Base-by-base conservation (phyloP, 2,329 filamentous ascomycete species). In the Penicillium sp. region DNA sequence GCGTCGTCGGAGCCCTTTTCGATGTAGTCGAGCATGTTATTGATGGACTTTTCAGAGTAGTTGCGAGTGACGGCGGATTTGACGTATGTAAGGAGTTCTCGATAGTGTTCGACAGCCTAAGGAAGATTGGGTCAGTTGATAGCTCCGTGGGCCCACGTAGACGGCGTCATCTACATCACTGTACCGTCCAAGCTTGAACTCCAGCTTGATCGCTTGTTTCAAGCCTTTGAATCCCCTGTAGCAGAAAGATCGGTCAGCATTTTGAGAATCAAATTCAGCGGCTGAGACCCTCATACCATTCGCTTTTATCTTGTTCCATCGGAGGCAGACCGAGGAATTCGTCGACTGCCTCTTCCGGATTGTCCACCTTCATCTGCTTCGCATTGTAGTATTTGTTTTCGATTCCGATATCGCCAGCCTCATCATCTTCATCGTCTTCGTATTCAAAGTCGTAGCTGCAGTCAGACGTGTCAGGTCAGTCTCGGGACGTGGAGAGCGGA, bases 301-400 rank as follows among this genome's bases (percentile, higher is more conserved):
- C 94, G 63, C 92, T 92, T 81, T 98, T 99, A 76, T 97, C 92
- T 58, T 88, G 81, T 78, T 99, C 94, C 50, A 97, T 78, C 15
- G 86, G 83, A 5, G 92, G 93, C 65, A 99, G 90, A 35, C 88
- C 91, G n/a, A 98, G 82, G 72, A 99, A 99, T 76, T 98, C 94
- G 38, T 89, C 88, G 59, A 99, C 91, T 1, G 95, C 95, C 70
- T 92, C 92, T 72, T 95, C 88, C 0, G 94, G 93, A 61, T 93
- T 92, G 65, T 89, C 89, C 47, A 84, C 84, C 83, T 98, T 99
- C 76, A 96, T 89, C 81, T 98, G 94, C 81, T 99, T 99, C 47
- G 95, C 95, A 80, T 97, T 98, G 85, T 98, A 99, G 83, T 99
- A 99, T 81, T 97, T 97, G 83, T 99, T 99, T 78, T 99, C 95